These are phyloP conservation scores for Malassezia pachydermatis DNA, from an alignment of 1,284 basidiomycete species.

Conservation along the genomic window DNA sequence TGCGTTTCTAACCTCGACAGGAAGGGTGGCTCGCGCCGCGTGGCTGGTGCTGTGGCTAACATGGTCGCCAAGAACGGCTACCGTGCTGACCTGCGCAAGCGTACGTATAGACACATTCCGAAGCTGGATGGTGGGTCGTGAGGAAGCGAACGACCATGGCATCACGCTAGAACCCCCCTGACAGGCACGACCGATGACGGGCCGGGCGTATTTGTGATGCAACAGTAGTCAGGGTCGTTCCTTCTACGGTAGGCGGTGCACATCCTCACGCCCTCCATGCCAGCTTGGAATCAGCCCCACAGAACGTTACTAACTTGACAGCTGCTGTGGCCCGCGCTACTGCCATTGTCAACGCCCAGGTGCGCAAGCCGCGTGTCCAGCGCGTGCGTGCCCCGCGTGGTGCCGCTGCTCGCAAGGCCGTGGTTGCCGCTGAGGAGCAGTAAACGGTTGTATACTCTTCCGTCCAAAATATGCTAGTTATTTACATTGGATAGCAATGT, in stretches of 20 bases:
- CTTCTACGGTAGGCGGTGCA: slow-evolving; percentile 1
- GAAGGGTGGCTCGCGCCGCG: slow-evolving; percentile 24
- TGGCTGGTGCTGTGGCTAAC: slow-evolving; percentile 40
- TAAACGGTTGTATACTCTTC: slow-evolving; percentile 1
- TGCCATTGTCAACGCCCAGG: slow-evolving; percentile 36
- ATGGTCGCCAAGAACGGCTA: slow-evolving; percentile 42
- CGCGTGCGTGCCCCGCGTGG: slow-evolving; percentile 13
- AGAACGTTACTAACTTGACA: slow-evolving; percentile 19
- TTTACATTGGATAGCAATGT: slow-evolving; percentile 4
- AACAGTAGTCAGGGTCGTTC: slow-evolving; percentile 28
- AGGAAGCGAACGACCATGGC: slow-evolving; percentile 15
- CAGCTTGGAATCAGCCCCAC: slow-evolving; percentile 8
- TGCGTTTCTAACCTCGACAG: slow-evolving; percentile 1
- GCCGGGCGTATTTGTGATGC: slow-evolving; percentile 47
- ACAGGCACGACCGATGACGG: slow-evolving; percentile 39
- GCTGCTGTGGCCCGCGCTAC: slow-evolving; percentile 43
- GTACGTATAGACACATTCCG: slow-evolving; percentile 26
- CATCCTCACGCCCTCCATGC: background rate
- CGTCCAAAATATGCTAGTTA: slow-evolving; percentile 11
- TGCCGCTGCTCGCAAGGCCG: slow-evolving; percentile 10
- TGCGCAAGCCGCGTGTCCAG: slow-evolving; percentile 6
- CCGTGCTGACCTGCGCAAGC: slow-evolving; percentile 40
- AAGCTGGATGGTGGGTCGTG: background rate
- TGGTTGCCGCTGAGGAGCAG: slow-evolving; percentile 2
- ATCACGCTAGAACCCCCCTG: slow-evolving; percentile 48